phyloP scores from a whole-genome alignment of 176 grass and related monocot genomes.

The Aegilops sharonensis region DNA sequence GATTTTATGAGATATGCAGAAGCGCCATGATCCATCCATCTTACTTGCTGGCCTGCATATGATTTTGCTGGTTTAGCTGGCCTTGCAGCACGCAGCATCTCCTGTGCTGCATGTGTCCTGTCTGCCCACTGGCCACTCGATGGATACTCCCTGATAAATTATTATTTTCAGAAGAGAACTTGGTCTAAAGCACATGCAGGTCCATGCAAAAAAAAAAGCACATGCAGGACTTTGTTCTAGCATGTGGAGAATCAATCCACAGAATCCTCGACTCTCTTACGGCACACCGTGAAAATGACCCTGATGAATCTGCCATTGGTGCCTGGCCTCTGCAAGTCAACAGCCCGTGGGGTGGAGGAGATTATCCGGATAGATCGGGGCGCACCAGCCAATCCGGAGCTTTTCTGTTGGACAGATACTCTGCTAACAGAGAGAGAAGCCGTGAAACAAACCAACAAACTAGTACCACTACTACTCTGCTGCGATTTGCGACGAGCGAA shows the following conservation, averaged over 20 bases:
- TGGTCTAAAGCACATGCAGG: slow-evolving; percentile 20
- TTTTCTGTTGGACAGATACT: not conserved
- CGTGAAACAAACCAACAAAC: slow-evolving; percentile 1
- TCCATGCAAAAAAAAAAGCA: not conserved
- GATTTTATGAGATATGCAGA: not conserved
- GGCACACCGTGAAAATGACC: slow-evolving; percentile 15
- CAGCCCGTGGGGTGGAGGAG: not conserved
- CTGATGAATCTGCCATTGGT: not conserved
- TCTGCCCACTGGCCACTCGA: not conserved
- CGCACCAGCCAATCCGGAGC: slow-evolving; percentile 3
- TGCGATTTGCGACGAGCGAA: not conserved
- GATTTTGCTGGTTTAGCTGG: too few species aligned
- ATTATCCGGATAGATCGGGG: slow-evolving; percentile 22
- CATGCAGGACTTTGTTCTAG: not conserved
- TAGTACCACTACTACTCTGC: too few species aligned
- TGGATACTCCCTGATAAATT: not conserved
- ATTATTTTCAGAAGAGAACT: not conserved
- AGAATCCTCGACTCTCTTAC: not conserved
- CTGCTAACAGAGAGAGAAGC: not conserved
- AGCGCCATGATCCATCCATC: not conserved
- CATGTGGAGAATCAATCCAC: not conserved
- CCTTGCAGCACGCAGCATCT: not conserved
- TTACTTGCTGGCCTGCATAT: not conserved
- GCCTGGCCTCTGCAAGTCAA: slow-evolving; percentile 1
- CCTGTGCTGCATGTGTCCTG: not conserved